A percentile compares a stretch with the other conserved stretches of the same genome.
Evolutionary conservation across 768 basidiomycete species (phyloP).

Genomic region (Lactarius hatsudake): DNA sequence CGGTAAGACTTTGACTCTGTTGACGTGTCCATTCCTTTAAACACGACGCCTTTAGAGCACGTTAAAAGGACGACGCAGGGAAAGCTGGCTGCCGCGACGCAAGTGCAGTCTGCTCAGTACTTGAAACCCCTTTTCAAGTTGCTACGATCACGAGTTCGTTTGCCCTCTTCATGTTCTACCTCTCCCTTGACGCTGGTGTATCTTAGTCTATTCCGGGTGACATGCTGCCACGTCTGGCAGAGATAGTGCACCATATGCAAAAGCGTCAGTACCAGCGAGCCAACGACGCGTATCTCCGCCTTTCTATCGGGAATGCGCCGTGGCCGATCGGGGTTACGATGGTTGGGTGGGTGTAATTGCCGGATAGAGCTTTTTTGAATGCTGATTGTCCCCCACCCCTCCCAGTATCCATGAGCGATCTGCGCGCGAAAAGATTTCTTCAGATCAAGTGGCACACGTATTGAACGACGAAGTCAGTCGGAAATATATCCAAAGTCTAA

Average conservation of each 20-base stretch:
- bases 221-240: slow-evolving; percentile 80
- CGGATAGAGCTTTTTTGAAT: neutral
- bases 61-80: slow-evolving; percentile 89
- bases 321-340: slow-evolving; percentile 99
- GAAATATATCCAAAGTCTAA: slow-evolving; percentile 97
- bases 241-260: slow-evolving; percentile 97
- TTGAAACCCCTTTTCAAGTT: slow-evolving; percentile 95
- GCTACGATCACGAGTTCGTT: slow-evolving; percentile 76
- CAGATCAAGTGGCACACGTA: slow-evolving; percentile 96
- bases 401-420: slow-evolving; percentile 93
- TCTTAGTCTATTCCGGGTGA: slow-evolving; percentile 73
- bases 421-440: slow-evolving; percentile 96
- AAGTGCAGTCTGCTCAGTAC: slow-evolving; percentile 94
- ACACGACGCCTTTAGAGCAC: slow-evolving; percentile 49
- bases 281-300: slow-evolving; percentile 94
- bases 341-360: slow-evolving; percentile 72
- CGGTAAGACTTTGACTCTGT: slow-evolving; percentile 47
- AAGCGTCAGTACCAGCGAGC: slow-evolving; percentile 91
- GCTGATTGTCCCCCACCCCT: neutral
- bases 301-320: slow-evolving; percentile 97
- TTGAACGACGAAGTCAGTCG: slow-evolving; percentile 98
- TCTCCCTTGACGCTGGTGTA: neutral
- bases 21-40: neutral
- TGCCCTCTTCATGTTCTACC: slow-evolving; percentile 21
- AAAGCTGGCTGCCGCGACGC: slow-evolving; percentile 91